A percentile compares a stretch with the other conserved stretches of the same genome.
These are phyloP conservation scores for Talaromyces thailandensis DNA, from an alignment of 495 filamentous ascomycete genomes.

Conservation along the genomic window DNA sequence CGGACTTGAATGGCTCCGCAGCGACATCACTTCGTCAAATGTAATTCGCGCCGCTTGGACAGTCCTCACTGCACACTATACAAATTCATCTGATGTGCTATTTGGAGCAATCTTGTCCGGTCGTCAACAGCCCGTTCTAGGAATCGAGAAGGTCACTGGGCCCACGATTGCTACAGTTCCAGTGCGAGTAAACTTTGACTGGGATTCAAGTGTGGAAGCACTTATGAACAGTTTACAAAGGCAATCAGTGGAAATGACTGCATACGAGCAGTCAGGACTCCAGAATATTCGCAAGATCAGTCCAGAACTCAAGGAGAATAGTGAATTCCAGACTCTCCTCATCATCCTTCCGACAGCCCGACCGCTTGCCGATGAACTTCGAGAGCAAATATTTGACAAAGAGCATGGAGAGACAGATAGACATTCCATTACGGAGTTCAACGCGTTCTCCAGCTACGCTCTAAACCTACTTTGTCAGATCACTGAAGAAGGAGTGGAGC, in stretches of 20 bases:
- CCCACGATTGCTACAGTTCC: conserved; percentile 27
- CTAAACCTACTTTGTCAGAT: no score
- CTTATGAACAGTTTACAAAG: conserved; percentile 34
- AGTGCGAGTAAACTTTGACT: not conserved
- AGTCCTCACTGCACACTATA: conserved; percentile 19
- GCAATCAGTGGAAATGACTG: conserved; percentile 32
- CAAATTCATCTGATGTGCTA: conserved; percentile 18
- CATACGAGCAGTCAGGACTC: conserved; percentile 50
- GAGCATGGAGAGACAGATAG: no score
- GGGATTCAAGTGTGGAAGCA: conserved; percentile 6
- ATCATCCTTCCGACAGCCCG: no score
- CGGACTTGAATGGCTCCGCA: not conserved
- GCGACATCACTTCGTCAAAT: conserved; percentile 3
- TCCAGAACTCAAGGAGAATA: conserved; percentile 17
- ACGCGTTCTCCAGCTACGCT: no score
- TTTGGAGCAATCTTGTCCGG: conserved; percentile 25
- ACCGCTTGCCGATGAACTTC: not conserved
- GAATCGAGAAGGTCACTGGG: conserved; percentile 23
- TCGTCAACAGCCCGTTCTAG: conserved; percentile 20
- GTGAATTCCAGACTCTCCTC: conserved; percentile 29
- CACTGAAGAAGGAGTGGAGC: no score
- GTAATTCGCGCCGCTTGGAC: conserved; percentile 38
- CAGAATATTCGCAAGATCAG: conserved; percentile 28
- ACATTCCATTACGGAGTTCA: no score
- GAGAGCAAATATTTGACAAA: not conserved